These are phyloP conservation scores for Penicillium freii DNA, from an alignment of 2,329 filamentous ascomycete species.

Conservation along the genomic window DNA sequence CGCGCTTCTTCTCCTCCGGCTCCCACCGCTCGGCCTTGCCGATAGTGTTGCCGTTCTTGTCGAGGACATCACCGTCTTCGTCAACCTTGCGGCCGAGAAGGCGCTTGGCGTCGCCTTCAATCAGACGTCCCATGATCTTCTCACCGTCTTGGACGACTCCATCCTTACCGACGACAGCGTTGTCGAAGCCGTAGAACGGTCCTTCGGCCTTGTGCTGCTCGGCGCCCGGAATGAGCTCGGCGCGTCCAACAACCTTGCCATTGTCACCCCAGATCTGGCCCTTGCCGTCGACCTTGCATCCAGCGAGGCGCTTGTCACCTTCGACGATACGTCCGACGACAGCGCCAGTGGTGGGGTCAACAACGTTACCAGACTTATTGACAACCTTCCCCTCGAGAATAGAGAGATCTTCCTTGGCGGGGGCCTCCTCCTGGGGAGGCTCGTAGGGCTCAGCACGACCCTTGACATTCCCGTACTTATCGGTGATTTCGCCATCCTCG, in stretches of 20 bases:
- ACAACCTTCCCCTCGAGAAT: conserved; percentile 61
- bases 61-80: conserved; percentile 66
- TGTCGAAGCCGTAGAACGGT: conserved; percentile 60
- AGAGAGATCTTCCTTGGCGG: conserved; percentile 54
- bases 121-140: conserved; percentile 52
- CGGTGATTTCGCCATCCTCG: conserved; percentile 77
- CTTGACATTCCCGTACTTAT: conserved; percentile 67
- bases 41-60: conserved; percentile 65
- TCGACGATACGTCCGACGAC: conserved; percentile 59
- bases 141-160: conserved; percentile 53
- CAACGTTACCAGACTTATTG: conserved; percentile 63
- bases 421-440: conserved; percentile 44
- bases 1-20: conserved; percentile 54
- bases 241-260: conserved; percentile 60
- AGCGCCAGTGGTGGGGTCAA: conserved; percentile 55
- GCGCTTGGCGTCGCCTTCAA: conserved; percentile 63
- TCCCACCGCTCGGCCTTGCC: conserved; percentile 70
- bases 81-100: conserved; percentile 66
- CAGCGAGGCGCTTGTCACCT: conserved; percentile 57
- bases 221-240: conserved; percentile 56
- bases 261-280: conserved; percentile 64
- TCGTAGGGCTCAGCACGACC: conserved; percentile 59
- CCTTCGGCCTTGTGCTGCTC: conserved; percentile 52
- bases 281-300: conserved; percentile 61
- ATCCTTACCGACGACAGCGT: conserved; percentile 56